Base-by-base conservation (phyloP, 768 basidiomycete genomes). In the Leccinum rimulosum region DNA sequence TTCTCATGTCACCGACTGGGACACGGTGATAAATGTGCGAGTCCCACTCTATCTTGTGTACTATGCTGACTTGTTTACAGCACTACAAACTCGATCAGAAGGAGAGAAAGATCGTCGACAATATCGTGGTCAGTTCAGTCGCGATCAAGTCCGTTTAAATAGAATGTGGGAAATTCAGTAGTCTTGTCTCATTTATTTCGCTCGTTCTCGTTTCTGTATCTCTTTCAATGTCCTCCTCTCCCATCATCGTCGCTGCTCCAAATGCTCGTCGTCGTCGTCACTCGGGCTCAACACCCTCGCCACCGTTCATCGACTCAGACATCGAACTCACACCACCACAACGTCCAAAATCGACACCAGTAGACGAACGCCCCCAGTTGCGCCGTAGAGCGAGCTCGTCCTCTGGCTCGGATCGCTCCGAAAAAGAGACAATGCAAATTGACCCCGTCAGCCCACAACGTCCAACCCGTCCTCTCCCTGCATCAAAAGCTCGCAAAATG, bases 81-180 rank as follows among this genome's bases (percentile, higher is more conserved):
- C 80, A 88, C 57, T 81, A 91, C 78, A 93, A 90, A 70, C 74
- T 94, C 7, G 83, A 84, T 58, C 70, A 74, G 9, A 74, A 63
- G 30, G 84, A 82, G 63, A 74, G 65, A 19, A 63, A 59, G 1
- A 70, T 77, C 15, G 74, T 91, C 11, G 83, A 90, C 65, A 81
- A 84, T 58, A 83, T 94, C 33, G 88, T 90, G 7, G 75, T 82
- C n/a, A 92, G 88, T 61, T 79, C 84, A 9, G 89, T 93, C 6
- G 92, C 92, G 50, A 87, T 87, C 83, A 95, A 94, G 63, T 63
- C 33, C 11, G 33, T 33, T 12, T 33, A 33, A 33, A 33, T 33
- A 33, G 33, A 33, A 33, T 25, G 25, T 25, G 25, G 25, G 25
- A 25, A 25, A 25, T 25, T 25, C 11, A 12, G 33, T 33, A 33